A percentile compares a stretch with the other conserved stretches of the same genome.
These are phyloP conservation scores for Dorcoceras hygrometricum DNA, from an alignment of 257 asterid genomes.

Conservation along the genomic window DNA sequence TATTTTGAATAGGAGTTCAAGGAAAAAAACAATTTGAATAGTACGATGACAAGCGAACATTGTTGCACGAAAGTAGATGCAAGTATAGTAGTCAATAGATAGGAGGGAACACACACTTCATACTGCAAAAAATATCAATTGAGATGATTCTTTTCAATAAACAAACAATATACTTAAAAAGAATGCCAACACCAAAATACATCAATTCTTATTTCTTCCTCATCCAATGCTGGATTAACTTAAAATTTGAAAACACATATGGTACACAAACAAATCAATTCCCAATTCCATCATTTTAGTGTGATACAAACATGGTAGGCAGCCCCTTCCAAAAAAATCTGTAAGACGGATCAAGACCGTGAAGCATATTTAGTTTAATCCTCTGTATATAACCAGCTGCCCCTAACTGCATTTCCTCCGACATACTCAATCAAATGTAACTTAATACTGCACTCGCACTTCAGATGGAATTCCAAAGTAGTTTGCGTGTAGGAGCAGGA, in stretches of 20 bases:
- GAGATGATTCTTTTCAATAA: not conserved
- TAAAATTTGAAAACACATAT: conserved; percentile 10
- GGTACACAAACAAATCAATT: conserved; percentile 29
- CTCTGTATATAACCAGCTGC: conserved; percentile 16
- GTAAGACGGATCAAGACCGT: conserved; percentile 19
- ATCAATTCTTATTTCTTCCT: not conserved
- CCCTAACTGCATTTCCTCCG: conserved; percentile 21
- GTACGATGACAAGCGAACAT: not conserved
- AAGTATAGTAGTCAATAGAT: not conserved
- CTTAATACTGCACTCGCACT: conserved; percentile 12
- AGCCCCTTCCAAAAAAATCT: conserved; percentile 24
- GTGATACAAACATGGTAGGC: conserved; percentile 24
- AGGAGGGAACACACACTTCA: not conserved
- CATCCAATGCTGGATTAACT: conserved; percentile 4
- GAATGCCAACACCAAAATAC: not conserved
- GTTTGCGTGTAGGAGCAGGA: conserved; percentile 78
- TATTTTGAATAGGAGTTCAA: no score
- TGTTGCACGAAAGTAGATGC: not conserved
- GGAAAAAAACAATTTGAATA: no score
- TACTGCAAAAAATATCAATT: not conserved
- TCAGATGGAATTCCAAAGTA: conserved; percentile 56
- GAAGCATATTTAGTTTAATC: conserved; percentile 21
- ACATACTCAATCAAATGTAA: conserved; percentile 18
- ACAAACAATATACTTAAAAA: not conserved
- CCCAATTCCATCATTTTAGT: conserved; percentile 25